These are phyloP conservation scores for Aspergillus costaricaensis DNA, from an alignment of 2,329 filamentous ascomycete genomes.

Conservation along the genomic window DNA sequence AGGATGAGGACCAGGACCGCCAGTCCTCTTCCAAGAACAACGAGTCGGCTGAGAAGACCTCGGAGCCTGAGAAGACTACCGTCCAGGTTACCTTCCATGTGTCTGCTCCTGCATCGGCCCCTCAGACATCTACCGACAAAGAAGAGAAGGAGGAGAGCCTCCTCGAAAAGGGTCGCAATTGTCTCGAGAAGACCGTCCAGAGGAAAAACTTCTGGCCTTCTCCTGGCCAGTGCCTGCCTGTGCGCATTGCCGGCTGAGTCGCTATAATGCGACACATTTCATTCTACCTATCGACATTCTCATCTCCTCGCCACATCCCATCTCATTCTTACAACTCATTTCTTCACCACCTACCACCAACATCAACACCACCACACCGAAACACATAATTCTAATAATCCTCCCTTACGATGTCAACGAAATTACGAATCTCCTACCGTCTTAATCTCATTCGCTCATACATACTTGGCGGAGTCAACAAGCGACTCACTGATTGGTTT, in stretches of 20 bases:
- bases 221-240: slow-evolving; percentile 22
- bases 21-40: not conserved
- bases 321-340: not conserved
- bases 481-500: slow-evolving; percentile 2
- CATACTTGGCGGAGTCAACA: slow-evolving; percentile 4
- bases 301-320: not conserved
- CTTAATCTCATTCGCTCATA: slow-evolving; percentile 4
- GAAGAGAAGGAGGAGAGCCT: slow-evolving; percentile 22
- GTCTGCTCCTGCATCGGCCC: slow-evolving; percentile 8
- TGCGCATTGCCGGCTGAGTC: slow-evolving; percentile 23
- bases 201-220: slow-evolving; percentile 31
- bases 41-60: slow-evolving; percentile 1
- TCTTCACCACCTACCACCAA: not conserved
- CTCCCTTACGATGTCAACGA: slow-evolving; percentile 5
- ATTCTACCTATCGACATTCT: not conserved
- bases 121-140: slow-evolving; percentile 1
- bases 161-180: slow-evolving; percentile 31
- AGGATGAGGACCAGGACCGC: slow-evolving; percentile 4
- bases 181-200: slow-evolving; percentile 30
- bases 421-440: slow-evolving; percentile 6
- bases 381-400: slow-evolving; percentile 7
- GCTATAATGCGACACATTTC: not conserved
- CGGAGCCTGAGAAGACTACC: slow-evolving; percentile 10
- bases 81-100: slow-evolving; percentile 23
- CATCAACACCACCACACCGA: not conserved